Percentiles rank a stretch among this genome's conserved stretches.
Evolutionary conservation across 495 filamentous ascomycete species (phyloP).

Genomic region (Aspergillus incahuasiensis): DNA sequence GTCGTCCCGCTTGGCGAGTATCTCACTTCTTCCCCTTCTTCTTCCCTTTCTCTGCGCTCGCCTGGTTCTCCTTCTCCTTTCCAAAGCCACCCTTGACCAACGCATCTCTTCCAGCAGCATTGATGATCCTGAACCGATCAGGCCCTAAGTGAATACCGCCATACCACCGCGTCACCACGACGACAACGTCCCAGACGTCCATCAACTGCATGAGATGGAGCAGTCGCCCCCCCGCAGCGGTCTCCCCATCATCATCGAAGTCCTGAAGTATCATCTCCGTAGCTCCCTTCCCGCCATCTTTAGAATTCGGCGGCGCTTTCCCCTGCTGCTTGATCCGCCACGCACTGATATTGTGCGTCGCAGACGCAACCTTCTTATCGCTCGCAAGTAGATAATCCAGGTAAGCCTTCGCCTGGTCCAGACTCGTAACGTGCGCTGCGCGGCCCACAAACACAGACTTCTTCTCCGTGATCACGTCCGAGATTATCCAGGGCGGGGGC

Average conservation of each 20-base stretch:
- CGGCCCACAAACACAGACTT: conserved; percentile 87
- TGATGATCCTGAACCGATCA: conserved; percentile 84
- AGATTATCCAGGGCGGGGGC: conserved; percentile 61
- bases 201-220: conserved; percentile 90
- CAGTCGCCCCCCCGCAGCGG: conserved; percentile 81
- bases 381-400: conserved; percentile 68
- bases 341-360: conserved; percentile 86
- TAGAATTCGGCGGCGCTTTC: conserved; percentile 18
- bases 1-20: neutral
- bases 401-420: conserved; percentile 62
- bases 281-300: conserved; percentile 19
- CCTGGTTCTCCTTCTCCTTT: conserved; percentile 45
- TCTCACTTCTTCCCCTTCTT: conserved; percentile 57
- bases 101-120: conserved; percentile 77
- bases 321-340: conserved; percentile 50
- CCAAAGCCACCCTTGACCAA: conserved; percentile 70
- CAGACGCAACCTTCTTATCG: conserved; percentile 76
- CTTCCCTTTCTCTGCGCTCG: conserved; percentile 38
- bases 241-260: conserved; percentile 94
- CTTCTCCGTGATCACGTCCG: conserved; percentile 67
- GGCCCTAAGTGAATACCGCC: conserved; percentile 85
- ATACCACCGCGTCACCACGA: conserved; percentile 96
- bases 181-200: conserved; percentile 87
- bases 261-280: conserved; percentile 68
- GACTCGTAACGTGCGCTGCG: conserved; percentile 59